Conservation (phyloP, 495 filamentous ascomycete genomes). For the Hyaloscypha variabilis region DNA sequence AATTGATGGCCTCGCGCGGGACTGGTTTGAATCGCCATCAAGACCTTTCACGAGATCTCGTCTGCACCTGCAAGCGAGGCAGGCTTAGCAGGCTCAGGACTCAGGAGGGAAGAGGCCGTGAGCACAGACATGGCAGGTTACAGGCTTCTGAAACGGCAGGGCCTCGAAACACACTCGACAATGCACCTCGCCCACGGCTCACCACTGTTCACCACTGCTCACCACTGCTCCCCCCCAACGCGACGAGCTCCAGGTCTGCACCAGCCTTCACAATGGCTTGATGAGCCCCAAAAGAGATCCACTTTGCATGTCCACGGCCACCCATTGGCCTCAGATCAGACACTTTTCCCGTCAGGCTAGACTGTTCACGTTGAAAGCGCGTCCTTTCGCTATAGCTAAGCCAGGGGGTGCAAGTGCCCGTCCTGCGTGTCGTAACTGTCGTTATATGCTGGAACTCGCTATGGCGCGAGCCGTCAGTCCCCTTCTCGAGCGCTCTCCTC, state of each 20-base stretch:
- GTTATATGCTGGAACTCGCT: neutral
- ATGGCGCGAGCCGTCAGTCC: neutral
- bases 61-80: too few species aligned
- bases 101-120: too few species aligned
- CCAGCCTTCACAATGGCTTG: neutral
- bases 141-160: neutral
- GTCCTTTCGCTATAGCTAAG: neutral
- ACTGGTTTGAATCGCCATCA: neutral
- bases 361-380: neutral
- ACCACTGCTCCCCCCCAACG: neutral
- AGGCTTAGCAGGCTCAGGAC: too few species aligned
- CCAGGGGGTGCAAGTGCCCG: neutral
- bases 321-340: neutral
- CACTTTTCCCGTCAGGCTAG: neutral
- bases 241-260: neutral
- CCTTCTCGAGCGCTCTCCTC: neutral
- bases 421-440: neutral
- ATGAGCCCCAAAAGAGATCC: neutral
- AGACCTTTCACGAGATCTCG: neutral
- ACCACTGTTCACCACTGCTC: too few species aligned
- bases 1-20: neutral
- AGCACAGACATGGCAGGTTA: neutral
- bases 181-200: neutral
- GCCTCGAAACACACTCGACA: neutral
- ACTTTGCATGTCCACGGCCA: neutral